These are phyloP conservation scores for Pythium brassicae DNA, from an alignment of 352 stramenopile genomes.

Conservation along the genomic window DNA sequence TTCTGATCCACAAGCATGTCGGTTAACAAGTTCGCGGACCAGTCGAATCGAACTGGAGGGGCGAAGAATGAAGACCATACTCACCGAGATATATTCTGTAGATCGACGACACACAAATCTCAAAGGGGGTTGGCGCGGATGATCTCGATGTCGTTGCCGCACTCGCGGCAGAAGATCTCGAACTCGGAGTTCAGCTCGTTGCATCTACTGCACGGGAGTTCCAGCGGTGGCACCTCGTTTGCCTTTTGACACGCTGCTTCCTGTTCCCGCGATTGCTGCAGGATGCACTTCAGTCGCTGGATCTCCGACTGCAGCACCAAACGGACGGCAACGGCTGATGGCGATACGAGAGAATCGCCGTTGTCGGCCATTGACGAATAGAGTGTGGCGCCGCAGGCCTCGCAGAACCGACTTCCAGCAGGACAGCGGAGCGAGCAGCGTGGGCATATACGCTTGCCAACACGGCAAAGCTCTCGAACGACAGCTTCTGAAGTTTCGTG, in stretches of 20 bases:
- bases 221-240: not conserved
- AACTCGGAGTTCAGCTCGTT: not conserved
- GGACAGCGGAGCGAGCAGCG: not conserved
- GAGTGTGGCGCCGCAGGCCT: not conserved
- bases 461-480: too few relatives aligned
- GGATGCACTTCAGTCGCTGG: not conserved
- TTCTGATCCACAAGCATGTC: too few relatives aligned
- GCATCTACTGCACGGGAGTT: not conserved
- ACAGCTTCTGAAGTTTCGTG: not conserved
- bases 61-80: too few relatives aligned
- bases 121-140: not conserved
- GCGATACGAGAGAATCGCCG: not conserved
- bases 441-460: too few relatives aligned
- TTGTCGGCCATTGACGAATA: too few relatives aligned
- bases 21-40: too few relatives aligned
- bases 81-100: too few relatives aligned
- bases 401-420: not conserved
- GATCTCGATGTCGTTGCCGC: not conserved
- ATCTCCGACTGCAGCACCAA: not conserved
- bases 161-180: not conserved
- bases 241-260: not conserved
- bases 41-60: too few relatives aligned
- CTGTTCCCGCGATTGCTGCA: not conserved
- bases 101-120: too few relatives aligned
- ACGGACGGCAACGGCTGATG: not conserved